Percentiles rank a stretch among this genome's conserved stretches.
Conservation (phyloP, 371 early-diverging fungal genomes). For the Rhizopus delemar region DNA sequence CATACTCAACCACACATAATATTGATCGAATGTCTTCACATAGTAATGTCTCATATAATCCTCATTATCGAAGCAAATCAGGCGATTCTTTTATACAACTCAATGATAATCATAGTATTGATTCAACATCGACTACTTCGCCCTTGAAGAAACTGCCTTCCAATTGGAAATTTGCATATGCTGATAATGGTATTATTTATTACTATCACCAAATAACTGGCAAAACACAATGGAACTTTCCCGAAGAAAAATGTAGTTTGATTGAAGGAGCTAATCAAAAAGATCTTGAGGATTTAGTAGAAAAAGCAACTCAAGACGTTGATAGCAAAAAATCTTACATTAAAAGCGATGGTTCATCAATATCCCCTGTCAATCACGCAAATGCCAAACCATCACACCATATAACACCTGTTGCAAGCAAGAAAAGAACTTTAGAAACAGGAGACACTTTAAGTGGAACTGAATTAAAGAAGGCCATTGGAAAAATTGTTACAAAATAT, state of each 20-base stretch:
- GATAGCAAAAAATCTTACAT: slow-evolving; percentile 15
- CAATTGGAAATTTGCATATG: slow-evolving; percentile 42
- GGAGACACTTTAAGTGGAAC: slow-evolving; percentile 24
- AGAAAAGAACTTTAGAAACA: slow-evolving; percentile 18
- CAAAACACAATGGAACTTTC: slow-evolving; percentile 50
- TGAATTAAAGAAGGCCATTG: slow-evolving; percentile 48
- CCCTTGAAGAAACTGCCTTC: slow-evolving; percentile 20
- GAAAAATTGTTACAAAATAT: slow-evolving; percentile 46
- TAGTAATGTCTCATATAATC: not conserved
- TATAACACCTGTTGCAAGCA: slow-evolving; percentile 12
- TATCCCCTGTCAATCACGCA: slow-evolving; percentile 1
- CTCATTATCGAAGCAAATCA: not conserved
- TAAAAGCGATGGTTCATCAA: slow-evolving; percentile 3
- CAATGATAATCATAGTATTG: slow-evolving; percentile 3
- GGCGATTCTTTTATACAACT: not conserved
- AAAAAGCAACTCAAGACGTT: slow-evolving; percentile 25
- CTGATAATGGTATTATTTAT: slow-evolving; percentile 37
- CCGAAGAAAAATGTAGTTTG: slow-evolving; percentile 31
- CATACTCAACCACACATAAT: not conserved
- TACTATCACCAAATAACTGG: slow-evolving; percentile 44
- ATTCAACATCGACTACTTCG: not conserved
- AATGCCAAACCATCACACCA: not conserved
- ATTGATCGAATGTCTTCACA: not conserved
- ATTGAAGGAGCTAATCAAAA: slow-evolving; percentile 43
- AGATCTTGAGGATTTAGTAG: slow-evolving; percentile 30